Conservation (phyloP, 768 basidiomycete species). For the Trametes punicea region DNA sequence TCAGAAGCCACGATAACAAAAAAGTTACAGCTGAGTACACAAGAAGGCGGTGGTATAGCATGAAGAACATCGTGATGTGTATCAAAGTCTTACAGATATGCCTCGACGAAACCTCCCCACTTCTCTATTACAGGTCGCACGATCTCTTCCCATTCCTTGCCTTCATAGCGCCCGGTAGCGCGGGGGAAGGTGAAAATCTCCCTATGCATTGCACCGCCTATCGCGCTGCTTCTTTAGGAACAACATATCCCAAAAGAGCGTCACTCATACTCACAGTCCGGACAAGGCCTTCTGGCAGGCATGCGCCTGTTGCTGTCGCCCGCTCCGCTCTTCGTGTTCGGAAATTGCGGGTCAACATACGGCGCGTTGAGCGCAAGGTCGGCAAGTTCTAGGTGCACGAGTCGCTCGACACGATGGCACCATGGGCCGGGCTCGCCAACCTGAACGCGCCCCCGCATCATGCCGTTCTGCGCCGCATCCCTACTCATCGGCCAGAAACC, state of each 20-base stretch:
- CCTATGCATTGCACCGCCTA: conserved; percentile 60
- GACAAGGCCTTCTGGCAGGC: conserved; percentile 32
- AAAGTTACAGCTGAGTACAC: too few species aligned
- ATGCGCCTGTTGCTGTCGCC: conserved; percentile 16
- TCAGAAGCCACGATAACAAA: too few species aligned
- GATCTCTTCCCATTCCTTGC: conserved; percentile 70
- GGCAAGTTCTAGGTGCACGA: conserved; percentile 77
- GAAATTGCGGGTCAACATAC: conserved; percentile 56
- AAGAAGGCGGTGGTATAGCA: not conserved
- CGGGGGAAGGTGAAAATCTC: conserved; percentile 78
- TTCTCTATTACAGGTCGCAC: conserved; percentile 74
- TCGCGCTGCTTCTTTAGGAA: not conserved
- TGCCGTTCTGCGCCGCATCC: conserved; percentile 38
- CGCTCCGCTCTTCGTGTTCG: conserved; percentile 24
- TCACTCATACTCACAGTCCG: conserved; percentile 39
- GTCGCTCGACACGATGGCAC: conserved; percentile 73
- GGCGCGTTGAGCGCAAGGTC: conserved; percentile 58
- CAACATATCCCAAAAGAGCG: conserved; percentile 11
- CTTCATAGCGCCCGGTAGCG: conserved; percentile 51
- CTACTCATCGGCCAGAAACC: conserved; percentile 69
- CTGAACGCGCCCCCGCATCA: conserved; percentile 64
- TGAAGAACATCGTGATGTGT: not conserved
- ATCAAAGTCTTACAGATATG: conserved; percentile 19
- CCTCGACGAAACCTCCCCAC: conserved; percentile 66
- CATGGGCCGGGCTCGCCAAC: conserved; percentile 59